Percentiles rank a stretch among this genome's conserved stretches.
These are phyloP conservation scores for Hepatocystis sp. DNA, from an alignment of 169 alveolate genomes.

Conservation along the genomic window DNA sequence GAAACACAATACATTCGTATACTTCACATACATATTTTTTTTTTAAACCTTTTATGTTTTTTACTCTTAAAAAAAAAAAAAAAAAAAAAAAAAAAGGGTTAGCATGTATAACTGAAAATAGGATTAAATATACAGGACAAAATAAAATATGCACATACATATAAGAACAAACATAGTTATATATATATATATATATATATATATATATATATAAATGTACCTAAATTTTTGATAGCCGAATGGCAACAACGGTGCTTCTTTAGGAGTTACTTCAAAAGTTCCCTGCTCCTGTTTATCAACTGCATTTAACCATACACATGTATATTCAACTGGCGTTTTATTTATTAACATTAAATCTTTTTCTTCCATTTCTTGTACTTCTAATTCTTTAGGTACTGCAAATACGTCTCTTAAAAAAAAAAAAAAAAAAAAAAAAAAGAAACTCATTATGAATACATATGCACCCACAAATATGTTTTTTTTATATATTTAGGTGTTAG, in stretches of 20 bases:
- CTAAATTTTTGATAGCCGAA: conserved; percentile 48
- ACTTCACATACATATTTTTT: conserved; percentile 37
- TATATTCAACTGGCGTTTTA: conserved; percentile 65
- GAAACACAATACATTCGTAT: conserved; percentile 63
- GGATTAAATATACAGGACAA: background rate
- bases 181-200: conserved; percentile 3
- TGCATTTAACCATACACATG: conserved; percentile 63
- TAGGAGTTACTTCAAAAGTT: conserved; percentile 29
- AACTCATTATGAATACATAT: background rate
- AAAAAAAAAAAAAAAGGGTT: too few relatives aligned
- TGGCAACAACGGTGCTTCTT: conserved; percentile 55
- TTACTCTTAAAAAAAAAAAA: conserved; percentile 24
- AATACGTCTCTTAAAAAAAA: conserved; percentile 43
- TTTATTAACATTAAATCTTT: conserved; percentile 49
- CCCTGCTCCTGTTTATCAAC: conserved; percentile 10
- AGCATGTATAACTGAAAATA: too few relatives aligned
- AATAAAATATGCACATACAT: background rate
- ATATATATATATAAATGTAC: background rate
- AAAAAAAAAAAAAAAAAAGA: background rate
- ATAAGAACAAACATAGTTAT: conserved; percentile 3
- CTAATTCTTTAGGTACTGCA: conserved; percentile 52
- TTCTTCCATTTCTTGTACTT: conserved; percentile 52
- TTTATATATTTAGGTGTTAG: background rate
- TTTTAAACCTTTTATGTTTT: conserved; percentile 40
- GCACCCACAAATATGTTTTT: background rate